Percentiles rank a stretch among this genome's conserved stretches.
phyloP scores from a whole-genome alignment of 2,329 filamentous ascomycete genomes.

The Colletotrichum sp. region DNA sequence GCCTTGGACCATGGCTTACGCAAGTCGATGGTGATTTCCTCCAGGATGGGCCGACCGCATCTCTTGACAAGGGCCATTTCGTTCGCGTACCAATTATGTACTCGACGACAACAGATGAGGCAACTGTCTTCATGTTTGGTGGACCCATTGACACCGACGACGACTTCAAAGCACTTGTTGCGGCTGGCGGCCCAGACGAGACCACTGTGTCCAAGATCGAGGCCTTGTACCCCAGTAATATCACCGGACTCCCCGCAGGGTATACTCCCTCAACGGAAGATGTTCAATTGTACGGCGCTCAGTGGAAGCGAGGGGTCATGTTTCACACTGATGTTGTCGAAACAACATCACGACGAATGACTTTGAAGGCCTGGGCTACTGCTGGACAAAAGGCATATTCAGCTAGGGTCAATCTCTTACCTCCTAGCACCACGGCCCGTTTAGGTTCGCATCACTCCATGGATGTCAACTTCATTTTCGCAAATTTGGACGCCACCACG shows the following conservation, averaged over 20 bases:
- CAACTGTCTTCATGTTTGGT: constrained; percentile 47
- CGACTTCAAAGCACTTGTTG: not conserved
- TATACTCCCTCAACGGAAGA: not conserved
- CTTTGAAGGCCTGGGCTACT: not conserved
- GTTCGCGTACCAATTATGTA: constrained; percentile 67
- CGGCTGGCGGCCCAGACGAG: not conserved
- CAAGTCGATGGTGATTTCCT: constrained; percentile 44
- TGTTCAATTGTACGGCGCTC: not conserved
- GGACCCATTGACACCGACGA: not conserved
- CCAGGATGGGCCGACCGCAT: constrained; percentile 47
- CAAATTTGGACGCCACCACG: not conserved
- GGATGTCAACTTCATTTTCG: not conserved
- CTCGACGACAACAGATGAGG: constrained; percentile 72
- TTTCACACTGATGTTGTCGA: not conserved
- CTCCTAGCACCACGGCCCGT: not conserved
- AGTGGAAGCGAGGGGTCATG: not conserved
- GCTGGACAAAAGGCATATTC: not conserved
- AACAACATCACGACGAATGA: not conserved
- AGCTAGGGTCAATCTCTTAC: not conserved
- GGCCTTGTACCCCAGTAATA: not conserved
- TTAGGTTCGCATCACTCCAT: not conserved
- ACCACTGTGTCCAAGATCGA: not conserved
- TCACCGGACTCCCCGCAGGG: not conserved
- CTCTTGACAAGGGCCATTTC: constrained; percentile 63
- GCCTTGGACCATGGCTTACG: not conserved